Evolutionary conservation across 805 yeast species (phyloP).

Genomic region (Komagataella mondaviorum): DNA sequence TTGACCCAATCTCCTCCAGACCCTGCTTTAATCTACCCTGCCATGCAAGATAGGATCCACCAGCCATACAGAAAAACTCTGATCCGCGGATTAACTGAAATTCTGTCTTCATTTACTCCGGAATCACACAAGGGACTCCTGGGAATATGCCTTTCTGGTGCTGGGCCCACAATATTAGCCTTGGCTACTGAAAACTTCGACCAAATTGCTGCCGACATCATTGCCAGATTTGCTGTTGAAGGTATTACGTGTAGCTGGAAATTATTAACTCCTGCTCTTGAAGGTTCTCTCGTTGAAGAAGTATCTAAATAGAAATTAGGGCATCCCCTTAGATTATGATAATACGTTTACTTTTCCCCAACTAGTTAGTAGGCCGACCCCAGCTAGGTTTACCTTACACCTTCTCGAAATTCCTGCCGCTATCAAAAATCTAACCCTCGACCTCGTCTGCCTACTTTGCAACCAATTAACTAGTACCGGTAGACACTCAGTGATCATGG

Average conservation of each 20-base stretch:
- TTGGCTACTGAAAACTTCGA: slow-evolving; percentile 86
- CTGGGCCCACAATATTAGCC: slow-evolving; percentile 94
- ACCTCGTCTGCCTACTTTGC: not conserved
- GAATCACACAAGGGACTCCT: slow-evolving; percentile 69
- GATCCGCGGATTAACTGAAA: slow-evolving; percentile 83
- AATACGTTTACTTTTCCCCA: not conserved
- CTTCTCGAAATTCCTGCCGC: not conserved
- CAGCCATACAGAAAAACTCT: slow-evolving; percentile 92
- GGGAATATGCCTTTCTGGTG: slow-evolving; percentile 94
- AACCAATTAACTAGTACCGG: not conserved
- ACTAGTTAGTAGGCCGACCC: not conserved
- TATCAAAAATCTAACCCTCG: not conserved
- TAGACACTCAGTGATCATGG: not conserved
- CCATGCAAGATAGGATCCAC: slow-evolving; percentile 95
- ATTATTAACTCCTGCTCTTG: slow-evolving; percentile 72
- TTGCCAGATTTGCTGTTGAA: slow-evolving; percentile 52
- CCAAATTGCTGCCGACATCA: slow-evolving; percentile 64
- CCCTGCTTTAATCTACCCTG: slow-evolving; percentile 71
- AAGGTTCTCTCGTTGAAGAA: slow-evolving; percentile 60
- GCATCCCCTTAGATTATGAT: not conserved
- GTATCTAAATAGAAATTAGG: slow-evolving; percentile 9
- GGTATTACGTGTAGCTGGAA: slow-evolving; percentile 69
- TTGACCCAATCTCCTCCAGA: slow-evolving; percentile 77
- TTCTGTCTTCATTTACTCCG: slow-evolving; percentile 71
- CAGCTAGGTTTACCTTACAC: not conserved